Percentiles rank a stretch among this genome's conserved stretches.
Evolutionary conservation across 257 asterid genomes (phyloP).

Genomic region (Marsdenia floribunda): DNA sequence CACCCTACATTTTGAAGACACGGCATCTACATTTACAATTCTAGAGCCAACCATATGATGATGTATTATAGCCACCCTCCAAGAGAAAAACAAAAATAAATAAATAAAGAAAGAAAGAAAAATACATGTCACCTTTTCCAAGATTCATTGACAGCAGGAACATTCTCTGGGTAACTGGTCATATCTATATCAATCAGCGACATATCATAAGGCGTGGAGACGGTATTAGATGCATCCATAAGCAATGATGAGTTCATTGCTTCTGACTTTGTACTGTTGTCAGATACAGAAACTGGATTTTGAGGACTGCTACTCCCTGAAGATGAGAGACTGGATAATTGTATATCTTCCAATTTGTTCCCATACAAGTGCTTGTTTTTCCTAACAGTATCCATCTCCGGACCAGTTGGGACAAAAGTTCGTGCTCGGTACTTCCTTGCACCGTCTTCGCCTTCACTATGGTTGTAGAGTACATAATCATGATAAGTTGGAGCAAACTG

Average conservation of each 20-base stretch:
- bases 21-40: slow-evolving; percentile 52
- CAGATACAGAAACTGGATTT: slow-evolving; percentile 24
- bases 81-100: no score
- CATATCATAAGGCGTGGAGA: slow-evolving; percentile 53
- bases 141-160: slow-evolving; percentile 43
- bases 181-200: slow-evolving; percentile 75
- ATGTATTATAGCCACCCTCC: not conserved
- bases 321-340: slow-evolving; percentile 50
- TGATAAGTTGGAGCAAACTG: slow-evolving; percentile 99
- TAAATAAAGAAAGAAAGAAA: no score
- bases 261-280: slow-evolving; percentile 40
- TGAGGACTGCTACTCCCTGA: slow-evolving; percentile 42
- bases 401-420: slow-evolving; percentile 92
- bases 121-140: slow-evolving; percentile 41
- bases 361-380: slow-evolving; percentile 61
- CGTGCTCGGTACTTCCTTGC: slow-evolving; percentile 84
- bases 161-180: slow-evolving; percentile 53
- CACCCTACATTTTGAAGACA: slow-evolving; percentile 5
- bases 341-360: slow-evolving; percentile 63
- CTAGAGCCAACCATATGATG: slow-evolving; percentile 26
- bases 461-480: slow-evolving; percentile 93
- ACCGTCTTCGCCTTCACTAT: slow-evolving; percentile 83
- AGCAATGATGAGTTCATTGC: slow-evolving; percentile 57
- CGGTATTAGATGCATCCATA: slow-evolving; percentile 39
- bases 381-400: slow-evolving; percentile 89